Conservation (phyloP, 1,284 basidiomycete species). For the Ceratobasidium sp. region DNA sequence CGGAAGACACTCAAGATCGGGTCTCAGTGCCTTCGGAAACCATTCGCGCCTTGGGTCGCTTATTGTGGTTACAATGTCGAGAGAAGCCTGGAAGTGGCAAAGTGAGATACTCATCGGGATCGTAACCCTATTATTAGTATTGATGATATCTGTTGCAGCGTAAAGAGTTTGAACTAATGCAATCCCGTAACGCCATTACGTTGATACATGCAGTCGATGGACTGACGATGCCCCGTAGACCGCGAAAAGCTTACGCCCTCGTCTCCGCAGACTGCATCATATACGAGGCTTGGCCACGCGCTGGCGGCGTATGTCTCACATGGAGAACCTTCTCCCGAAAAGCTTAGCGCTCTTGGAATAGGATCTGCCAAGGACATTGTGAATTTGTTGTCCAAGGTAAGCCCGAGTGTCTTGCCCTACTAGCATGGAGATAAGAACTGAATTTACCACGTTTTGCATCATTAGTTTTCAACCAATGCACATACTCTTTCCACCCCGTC, state of each 20-base stretch:
- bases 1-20: conserved; percentile 44
- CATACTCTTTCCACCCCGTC: conserved; percentile 84
- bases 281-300: conserved; percentile 75
- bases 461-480: conserved; percentile 86
- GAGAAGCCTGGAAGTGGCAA: conserved; percentile 66
- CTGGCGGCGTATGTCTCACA: conserved; percentile 65
- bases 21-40: conserved; percentile 73
- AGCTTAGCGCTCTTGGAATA: conserved; percentile 68
- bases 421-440: too few relatives aligned
- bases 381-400: conserved; percentile 74
- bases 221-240: conserved; percentile 55
- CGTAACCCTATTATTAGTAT: neutral
- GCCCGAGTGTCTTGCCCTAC: conserved; percentile 48
- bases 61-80: conserved; percentile 73
- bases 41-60: conserved; percentile 77
- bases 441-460: conserved; percentile 3
- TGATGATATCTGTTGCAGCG: conserved; percentile 59
- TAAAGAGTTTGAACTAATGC: conserved; percentile 72
- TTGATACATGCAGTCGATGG: conserved; percentile 44
- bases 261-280: conserved; percentile 60
- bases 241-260: conserved; percentile 63
- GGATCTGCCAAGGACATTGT: conserved; percentile 70
- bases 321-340: conserved; percentile 65
- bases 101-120: conserved; percentile 60
- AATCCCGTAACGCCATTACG: conserved; percentile 69